phyloP scores from a whole-genome alignment of 768 basidiomycete genomes.

The Leccinum olivaceopallidum region DNA sequence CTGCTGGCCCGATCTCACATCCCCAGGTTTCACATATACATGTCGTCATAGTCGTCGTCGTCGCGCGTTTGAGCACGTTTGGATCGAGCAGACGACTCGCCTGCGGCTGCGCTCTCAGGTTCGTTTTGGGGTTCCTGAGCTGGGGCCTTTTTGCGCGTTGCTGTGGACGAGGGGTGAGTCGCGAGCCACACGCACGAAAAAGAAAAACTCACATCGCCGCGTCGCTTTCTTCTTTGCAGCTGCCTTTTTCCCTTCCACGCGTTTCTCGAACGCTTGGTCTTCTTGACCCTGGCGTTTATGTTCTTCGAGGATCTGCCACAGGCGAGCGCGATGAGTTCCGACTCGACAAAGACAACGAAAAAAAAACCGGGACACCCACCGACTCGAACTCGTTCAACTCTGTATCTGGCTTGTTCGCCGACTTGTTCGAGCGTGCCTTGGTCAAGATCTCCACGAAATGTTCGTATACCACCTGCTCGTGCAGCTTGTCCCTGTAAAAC shows the following conservation, averaged over 20 bases:
- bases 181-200: background rate
- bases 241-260: slow-evolving; percentile 79
- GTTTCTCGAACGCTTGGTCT: slow-evolving; percentile 87
- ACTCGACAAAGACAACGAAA: background rate
- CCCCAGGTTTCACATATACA: slow-evolving; percentile 21
- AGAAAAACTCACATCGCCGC: slow-evolving; percentile 38
- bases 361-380: slow-evolving; percentile 39
- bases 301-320: slow-evolving; percentile 74
- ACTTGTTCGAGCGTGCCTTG: slow-evolving; percentile 92
- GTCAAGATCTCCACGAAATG: slow-evolving; percentile 88
- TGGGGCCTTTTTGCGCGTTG: slow-evolving; percentile 32
- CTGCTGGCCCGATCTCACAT: background rate
- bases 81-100: slow-evolving; percentile 5
- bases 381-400: slow-evolving; percentile 95
- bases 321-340: background rate
- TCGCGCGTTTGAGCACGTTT: slow-evolving; percentile 9
- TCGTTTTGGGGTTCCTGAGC: slow-evolving; percentile 22
- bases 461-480: slow-evolving; percentile 79
- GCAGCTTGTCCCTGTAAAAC: slow-evolving; percentile 94
- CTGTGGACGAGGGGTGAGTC: slow-evolving; percentile 11
- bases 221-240: slow-evolving; percentile 77
- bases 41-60: slow-evolving; percentile 26
- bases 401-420: slow-evolving; percentile 86
- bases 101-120: background rate
- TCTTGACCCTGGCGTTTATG: slow-evolving; percentile 84